Conservation (phyloP, 2,329 filamentous ascomycete species). For the Cladophialophora immunda region DNA sequence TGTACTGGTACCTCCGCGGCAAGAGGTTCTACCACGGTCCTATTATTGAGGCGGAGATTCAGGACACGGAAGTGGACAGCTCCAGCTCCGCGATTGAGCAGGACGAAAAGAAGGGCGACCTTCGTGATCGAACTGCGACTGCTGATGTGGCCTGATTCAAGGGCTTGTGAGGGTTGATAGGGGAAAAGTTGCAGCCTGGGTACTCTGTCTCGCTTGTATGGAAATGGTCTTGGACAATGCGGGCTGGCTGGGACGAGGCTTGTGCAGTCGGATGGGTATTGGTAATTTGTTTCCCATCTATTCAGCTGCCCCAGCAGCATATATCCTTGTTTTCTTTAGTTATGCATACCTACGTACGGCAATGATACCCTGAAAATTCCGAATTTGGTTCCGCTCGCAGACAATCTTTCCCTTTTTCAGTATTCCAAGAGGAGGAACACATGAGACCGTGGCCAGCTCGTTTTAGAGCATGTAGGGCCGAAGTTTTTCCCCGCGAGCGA, state of each 20-base stretch:
- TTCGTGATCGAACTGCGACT: constrained; percentile 3
- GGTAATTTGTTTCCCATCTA: not conserved
- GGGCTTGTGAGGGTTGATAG: not conserved
- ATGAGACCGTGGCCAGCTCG: too few species aligned
- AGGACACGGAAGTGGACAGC: constrained; percentile 24
- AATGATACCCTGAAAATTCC: not conserved
- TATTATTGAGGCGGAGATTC: constrained; percentile 45
- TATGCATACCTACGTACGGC: not conserved
- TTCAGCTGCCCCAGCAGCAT: not conserved
- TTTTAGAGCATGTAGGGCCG: too few species aligned
- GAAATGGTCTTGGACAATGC: constrained; percentile 2
- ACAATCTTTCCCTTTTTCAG: too few species aligned
- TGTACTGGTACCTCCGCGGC: constrained; percentile 59
- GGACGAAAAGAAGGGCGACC: constrained; percentile 26
- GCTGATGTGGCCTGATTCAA: not conserved
- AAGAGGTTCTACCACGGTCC: constrained; percentile 61
- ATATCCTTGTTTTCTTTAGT: not conserved
- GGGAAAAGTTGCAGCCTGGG: not conserved
- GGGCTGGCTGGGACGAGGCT: not conserved
- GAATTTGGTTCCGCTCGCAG: not conserved
- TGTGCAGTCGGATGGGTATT: not conserved
- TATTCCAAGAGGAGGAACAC: too few species aligned
- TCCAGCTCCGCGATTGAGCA: constrained; percentile 23
- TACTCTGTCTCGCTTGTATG: not conserved
- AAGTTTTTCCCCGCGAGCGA: too few species aligned